Base-by-base conservation (phyloP, 768 basidiomycete genomes). In the Pleurotus giganteus region DNA sequence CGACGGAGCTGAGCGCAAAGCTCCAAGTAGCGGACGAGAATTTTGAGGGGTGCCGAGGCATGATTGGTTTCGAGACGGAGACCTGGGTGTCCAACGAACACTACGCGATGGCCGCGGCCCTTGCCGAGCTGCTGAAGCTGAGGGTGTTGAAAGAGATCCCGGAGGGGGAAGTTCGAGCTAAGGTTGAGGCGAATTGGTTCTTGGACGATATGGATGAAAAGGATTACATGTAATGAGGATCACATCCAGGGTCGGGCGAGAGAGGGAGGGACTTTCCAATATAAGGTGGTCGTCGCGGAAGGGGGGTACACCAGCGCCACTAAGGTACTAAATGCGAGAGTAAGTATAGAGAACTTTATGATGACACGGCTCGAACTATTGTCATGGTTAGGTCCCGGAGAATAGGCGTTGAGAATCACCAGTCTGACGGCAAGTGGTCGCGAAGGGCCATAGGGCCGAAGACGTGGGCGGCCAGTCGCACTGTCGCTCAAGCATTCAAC, bases 161-260 rank as follows among this genome's bases (percentile, higher is more conserved):
- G 32, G 23, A 53, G 64, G 67, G 75, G 60, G 72, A 71, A 61
- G 15, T 53, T 19, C 75, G 71, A 61, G 76, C 57, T 28, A 50
- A 70, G 68, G 61, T 72, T 46, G 54, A 4, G 69, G 71, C 60
- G 46, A 60, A 81, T 60, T 81, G 78, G 79, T 65, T 62, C 59
- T 78, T 63, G 54, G 74, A 79, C 63, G 77, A 80, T 55, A 79
- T 78, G 73, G 70, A 78, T 60, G 78, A 82, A 66, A 61, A 70
- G 65, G 51, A 71, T n/a, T 79, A 78, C 58, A 74, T 66, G 68
- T 78, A 68, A 32, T 43, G n/a, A n/a, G n/a, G n/a, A n/a, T n/a
- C n/a, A n/a, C n/a, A n/a, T n/a, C n/a, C n/a, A n/a, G n/a, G n/a
- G n/a, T n/a, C n/a, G n/a, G n/a, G n/a, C n/a, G n/a, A n/a, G n/a